Conservation (phyloP, 352 stramenopile genomes). For the Globisporangium viniferum region DNA sequence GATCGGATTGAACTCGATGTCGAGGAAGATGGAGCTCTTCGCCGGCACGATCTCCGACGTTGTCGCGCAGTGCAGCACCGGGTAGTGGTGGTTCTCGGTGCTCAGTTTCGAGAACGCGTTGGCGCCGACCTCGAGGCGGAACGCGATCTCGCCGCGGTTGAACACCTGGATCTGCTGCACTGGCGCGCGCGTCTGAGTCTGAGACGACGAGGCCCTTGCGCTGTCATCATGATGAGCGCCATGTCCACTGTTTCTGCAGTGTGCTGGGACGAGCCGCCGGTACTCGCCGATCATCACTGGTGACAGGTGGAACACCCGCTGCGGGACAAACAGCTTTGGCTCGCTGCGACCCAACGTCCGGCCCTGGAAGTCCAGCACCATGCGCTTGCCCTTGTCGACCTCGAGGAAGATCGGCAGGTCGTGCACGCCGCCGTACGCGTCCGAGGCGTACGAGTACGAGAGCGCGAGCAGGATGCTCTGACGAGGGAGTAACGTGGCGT, state of each 20-base stretch:
- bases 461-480: constrained; percentile 65
- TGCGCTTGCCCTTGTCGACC: constrained; percentile 88
- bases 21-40: constrained; percentile 56
- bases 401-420: constrained; percentile 84
- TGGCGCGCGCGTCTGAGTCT: constrained; percentile 23
- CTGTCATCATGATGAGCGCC: neutral
- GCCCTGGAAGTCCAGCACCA: constrained; percentile 83
- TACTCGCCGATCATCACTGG: constrained; percentile 76
- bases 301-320: constrained; percentile 52
- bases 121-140: constrained; percentile 63
- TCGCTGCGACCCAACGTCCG: constrained; percentile 62
- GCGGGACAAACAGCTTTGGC: constrained; percentile 68
- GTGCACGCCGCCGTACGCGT: constrained; percentile 81
- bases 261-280: constrained; percentile 15
- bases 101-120: constrained; percentile 58
- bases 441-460: constrained; percentile 63
- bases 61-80: constrained; percentile 48
- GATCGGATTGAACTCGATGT: constrained; percentile 79
- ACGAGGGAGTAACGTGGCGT: constrained; percentile 48
- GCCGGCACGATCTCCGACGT: constrained; percentile 59
- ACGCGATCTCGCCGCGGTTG: constrained; percentile 66
- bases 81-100: constrained; percentile 44
- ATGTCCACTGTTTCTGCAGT: neutral
- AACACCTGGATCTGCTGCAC: constrained; percentile 77
- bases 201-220: constrained; percentile 2